Base-by-base conservation (phyloP, 768 basidiomycete species). In the Lentinula detonsa region DNA sequence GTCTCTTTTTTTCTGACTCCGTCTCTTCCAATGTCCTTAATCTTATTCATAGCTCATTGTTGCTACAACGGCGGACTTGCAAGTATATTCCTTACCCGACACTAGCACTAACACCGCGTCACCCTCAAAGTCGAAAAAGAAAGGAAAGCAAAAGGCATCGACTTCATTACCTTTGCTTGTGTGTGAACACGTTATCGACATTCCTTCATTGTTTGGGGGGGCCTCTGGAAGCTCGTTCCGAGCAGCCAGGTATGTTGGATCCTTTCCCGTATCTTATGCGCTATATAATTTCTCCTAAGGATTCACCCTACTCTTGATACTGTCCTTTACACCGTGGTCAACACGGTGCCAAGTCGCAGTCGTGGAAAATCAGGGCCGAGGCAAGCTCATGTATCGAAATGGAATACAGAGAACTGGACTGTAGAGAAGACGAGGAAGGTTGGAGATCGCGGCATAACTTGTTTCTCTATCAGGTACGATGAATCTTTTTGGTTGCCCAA, bases 381-480 rank as follows among this genome's bases (percentile, higher is more conserved):
- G 40, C 84, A 82, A 59, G 85, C 86, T 2, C 91, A 82, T 66
- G 71, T 91, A 9, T 78, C 80, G 64, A 88, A 84, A 71, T 96
- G 89, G 93, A 85, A 88, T 65, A 79, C 86, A 13, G 68, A 80
- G 18, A 81, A 80, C 2, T 93, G 93, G 91, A 80, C 78, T 16
- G 73, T 86, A 5, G 78, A 84, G 5, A 86, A 84, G 62, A 78
- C 78, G 23, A 81, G 88, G 59, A 92, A 93, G 69, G 78, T 95
- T 4, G 85, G 87, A 31, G 88, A 90, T 62, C 86, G 87, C 63
- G 87, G 89, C 18, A 67, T 97, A 34, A 98, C 96, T 10, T 90
- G 87, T 67, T 89, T 98, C 68, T 93, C 93, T 69, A 74, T 93
- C 57, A 96, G 93, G 95, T 93, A 64, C 60, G 80, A 8, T 1